Evolutionary conservation across 306 rosid genomes (phyloP).

Genomic region (Adenanthera pavonina): DNA sequence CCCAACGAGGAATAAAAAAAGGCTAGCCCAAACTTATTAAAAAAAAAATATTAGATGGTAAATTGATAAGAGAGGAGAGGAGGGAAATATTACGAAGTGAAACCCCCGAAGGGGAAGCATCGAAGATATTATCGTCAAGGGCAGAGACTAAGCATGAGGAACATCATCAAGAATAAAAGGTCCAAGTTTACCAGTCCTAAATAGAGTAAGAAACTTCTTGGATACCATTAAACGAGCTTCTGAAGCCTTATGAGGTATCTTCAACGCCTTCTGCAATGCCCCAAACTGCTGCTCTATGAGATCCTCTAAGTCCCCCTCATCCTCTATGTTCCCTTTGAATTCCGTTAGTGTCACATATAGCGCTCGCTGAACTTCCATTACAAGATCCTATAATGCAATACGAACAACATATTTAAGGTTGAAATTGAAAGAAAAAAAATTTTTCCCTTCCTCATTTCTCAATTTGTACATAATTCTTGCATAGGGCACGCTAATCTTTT

Average conservation of each 20-base stretch:
- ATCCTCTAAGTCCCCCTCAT: constrained; percentile 67
- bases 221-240: constrained; percentile 90
- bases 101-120: not conserved
- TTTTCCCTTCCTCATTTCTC: too few species aligned
- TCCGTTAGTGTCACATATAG: constrained; percentile 51
- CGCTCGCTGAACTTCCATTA: constrained; percentile 67
- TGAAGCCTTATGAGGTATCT: constrained; percentile 76
- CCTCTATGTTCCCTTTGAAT: constrained; percentile 52
- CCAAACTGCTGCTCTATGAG: constrained; percentile 76
- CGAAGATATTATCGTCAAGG: constrained; percentile 21
- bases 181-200: constrained; percentile 84
- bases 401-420: not conserved
- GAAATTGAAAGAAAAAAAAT: not conserved
- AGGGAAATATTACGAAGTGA: not conserved
- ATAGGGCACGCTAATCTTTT: too few species aligned
- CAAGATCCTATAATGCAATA: constrained; percentile 59
- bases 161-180: constrained; percentile 92
- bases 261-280: constrained; percentile 79
- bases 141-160: constrained; percentile 42
- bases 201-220: constrained; percentile 79
- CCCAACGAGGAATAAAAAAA: too few species aligned
- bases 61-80: constrained; percentile 2
- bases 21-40: too few species aligned
- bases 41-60: too few species aligned
- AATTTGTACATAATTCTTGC: too few species aligned